phyloP scores from a whole-genome alignment of 305 asterid species.

The Fraxinus nigra region DNA sequence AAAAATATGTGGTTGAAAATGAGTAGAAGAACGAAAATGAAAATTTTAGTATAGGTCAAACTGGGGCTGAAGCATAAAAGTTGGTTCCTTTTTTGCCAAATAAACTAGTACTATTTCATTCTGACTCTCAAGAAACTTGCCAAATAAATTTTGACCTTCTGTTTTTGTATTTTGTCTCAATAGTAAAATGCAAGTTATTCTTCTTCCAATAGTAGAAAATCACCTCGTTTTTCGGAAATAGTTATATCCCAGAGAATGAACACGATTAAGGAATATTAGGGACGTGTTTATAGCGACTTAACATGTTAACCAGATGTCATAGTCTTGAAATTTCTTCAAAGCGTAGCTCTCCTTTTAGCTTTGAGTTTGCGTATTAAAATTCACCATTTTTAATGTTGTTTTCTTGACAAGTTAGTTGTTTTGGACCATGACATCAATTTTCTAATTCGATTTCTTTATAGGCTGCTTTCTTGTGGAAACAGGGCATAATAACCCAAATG shows the following conservation, averaged over 20 bases:
- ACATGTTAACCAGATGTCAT: not conserved
- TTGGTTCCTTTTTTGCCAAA: not conserved
- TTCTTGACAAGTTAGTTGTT: not conserved
- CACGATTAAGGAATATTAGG: not conserved
- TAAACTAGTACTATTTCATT: not conserved
- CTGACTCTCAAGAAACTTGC: not conserved
- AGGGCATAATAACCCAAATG: no score
- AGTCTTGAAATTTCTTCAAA: not conserved
- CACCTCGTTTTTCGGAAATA: not conserved
- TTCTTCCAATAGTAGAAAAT: not conserved
- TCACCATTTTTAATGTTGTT: not conserved
- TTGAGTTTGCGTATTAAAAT: not conserved
- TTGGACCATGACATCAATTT: not conserved
- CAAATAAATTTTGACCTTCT: not conserved
- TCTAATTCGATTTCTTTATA: no score
- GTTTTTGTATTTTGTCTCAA: not conserved
- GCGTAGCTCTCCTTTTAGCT: not conserved
- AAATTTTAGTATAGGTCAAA: no score
- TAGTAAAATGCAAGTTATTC: not conserved
- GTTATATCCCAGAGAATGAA: not conserved
- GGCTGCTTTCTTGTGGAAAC: no score
- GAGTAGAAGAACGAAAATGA: no score
- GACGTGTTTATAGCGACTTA: not conserved
- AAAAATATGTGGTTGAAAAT: no score
- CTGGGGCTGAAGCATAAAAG: no score